Evolutionary conservation across 306 rosid genomes (phyloP).

Genomic region (Benincasa hispida): DNA sequence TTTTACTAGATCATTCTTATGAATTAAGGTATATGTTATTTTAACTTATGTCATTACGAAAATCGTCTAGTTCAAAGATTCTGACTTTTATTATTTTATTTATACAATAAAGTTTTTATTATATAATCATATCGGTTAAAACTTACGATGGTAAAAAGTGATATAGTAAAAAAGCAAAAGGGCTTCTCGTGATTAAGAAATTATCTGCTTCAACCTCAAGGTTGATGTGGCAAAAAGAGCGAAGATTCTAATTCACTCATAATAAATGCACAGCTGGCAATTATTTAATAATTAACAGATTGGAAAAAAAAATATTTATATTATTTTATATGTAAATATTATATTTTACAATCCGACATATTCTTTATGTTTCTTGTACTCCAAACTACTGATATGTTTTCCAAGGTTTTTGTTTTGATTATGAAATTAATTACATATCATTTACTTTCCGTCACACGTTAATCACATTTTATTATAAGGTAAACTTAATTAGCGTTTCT

Average conservation of each 20-base stretch:
- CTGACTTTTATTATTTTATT: no score
- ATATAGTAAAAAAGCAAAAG: background rate
- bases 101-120: no score
- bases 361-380: constrained; percentile 9
- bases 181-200: background rate
- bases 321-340: background rate
- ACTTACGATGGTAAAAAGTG: background rate
- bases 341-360: constrained; percentile 3
- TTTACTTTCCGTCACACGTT: background rate
- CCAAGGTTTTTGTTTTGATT: background rate
- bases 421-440: background rate
- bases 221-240: background rate
- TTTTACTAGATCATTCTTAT: no score
- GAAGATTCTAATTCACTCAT: background rate
- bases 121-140: no score
- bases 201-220: background rate
- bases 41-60: no score
- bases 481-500: background rate
- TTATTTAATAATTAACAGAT: background rate
- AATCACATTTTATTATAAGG: background rate
- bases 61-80: no score
- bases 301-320: background rate
- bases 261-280: background rate
- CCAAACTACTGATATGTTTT: constrained; percentile 5
- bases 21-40: no score